phyloP scores from a whole-genome alignment of 129 eudicot genomes.

The Cynara cardunculus region DNA sequence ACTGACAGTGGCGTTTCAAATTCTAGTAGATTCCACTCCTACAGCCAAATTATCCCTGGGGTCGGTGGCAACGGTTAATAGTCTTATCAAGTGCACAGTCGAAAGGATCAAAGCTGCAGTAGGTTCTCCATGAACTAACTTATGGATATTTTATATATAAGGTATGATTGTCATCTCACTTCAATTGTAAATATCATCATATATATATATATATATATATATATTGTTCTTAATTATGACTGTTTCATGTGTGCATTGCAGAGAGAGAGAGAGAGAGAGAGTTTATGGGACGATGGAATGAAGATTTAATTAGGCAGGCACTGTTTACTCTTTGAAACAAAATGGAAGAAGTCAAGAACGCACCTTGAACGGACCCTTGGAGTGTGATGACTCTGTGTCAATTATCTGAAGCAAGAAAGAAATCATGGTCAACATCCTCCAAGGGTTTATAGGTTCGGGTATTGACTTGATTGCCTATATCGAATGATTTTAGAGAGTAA shows the following conservation, averaged over 20 bases:
- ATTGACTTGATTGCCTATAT: constrained; percentile 67
- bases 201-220: not conserved
- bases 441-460: constrained; percentile 89
- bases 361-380: constrained; percentile 67
- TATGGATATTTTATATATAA: constrained; percentile 2
- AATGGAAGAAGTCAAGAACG: constrained; percentile 97
- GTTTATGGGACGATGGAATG: constrained; percentile 21
- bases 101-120: constrained; percentile 84
- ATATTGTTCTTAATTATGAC: not conserved
- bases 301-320: constrained; percentile 21
- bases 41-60: constrained; percentile 85
- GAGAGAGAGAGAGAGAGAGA: constrained; percentile 29
- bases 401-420: constrained; percentile 8
- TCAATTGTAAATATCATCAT: not conserved
- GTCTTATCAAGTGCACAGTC: constrained; percentile 83
- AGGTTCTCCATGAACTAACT: constrained; percentile 41
- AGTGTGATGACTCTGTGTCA: constrained; percentile 33
- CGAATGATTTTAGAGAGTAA: constrained; percentile 30
- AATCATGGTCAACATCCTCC: constrained; percentile 39
- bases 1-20: constrained; percentile 86
- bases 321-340: constrained; percentile 32
- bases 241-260: constrained; percentile 11
- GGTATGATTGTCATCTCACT: constrained; percentile 15
- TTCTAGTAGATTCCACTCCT: constrained; percentile 78
- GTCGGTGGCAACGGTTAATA: constrained; percentile 83